Percentiles rank a stretch among this genome's conserved stretches.
Conservation (phyloP, 164 flowering plant species). For the Stephania yunnanensis region DNA sequence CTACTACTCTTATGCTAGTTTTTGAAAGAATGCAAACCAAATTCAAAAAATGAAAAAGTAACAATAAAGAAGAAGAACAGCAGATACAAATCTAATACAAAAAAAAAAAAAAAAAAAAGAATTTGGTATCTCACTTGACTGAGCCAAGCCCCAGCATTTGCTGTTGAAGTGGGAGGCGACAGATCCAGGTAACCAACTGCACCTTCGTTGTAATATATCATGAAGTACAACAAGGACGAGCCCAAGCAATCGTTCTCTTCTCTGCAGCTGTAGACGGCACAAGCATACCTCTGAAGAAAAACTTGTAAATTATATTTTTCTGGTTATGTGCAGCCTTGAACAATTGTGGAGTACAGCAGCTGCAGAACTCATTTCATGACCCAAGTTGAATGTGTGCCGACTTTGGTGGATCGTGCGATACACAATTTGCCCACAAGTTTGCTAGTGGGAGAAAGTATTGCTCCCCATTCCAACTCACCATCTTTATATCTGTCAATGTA, state of each 20-base stretch:
- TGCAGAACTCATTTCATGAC: constrained; percentile 2
- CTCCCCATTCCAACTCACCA: constrained; percentile 61
- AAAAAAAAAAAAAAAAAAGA: not conserved
- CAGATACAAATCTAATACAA: no score
- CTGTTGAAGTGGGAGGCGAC: not conserved
- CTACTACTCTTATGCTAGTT: constrained; percentile 6
- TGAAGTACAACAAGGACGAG: not conserved
- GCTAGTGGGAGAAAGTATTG: constrained; percentile 57
- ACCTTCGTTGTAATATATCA: not conserved
- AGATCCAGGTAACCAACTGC: not conserved
- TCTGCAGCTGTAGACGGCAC: not conserved
- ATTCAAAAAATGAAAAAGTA: not conserved
- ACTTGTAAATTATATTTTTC: not conserved
- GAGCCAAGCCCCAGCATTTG: constrained; percentile 3
- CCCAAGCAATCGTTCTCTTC: not conserved
- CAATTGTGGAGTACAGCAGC: not conserved
- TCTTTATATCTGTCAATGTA: constrained; percentile 47
- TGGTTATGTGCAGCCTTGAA: not conserved
- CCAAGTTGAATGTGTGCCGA: constrained; percentile 25
- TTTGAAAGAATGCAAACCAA: constrained; percentile 9
- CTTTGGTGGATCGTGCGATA: constrained; percentile 61
- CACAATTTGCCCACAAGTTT: constrained; percentile 79
- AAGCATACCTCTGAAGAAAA: not conserved
- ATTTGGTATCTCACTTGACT: not conserved
- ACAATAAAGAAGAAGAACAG: not conserved